Base-by-base conservation (phyloP, 352 stramenopile genomes). In the Phytopythium cucurbitacearum region DNA sequence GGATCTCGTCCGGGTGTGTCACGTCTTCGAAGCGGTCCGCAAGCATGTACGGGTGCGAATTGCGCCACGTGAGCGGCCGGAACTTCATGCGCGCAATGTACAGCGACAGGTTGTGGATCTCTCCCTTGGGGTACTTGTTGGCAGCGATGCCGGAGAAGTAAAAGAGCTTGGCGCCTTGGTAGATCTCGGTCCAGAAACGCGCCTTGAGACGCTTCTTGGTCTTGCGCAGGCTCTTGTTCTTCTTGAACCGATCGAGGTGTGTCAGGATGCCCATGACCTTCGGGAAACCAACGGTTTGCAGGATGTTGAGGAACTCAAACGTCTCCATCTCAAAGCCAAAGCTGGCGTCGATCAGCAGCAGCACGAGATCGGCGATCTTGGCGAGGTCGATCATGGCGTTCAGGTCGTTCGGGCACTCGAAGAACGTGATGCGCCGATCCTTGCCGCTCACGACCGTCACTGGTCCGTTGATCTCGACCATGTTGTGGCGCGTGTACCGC, bases 281-380 rank as follows among this genome's bases (percentile, higher is more conserved):
- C 13, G 92, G 92, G 58, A 95, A 95, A 0, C 84, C 85, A 0
- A 85, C 71, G 33, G 89, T 76, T 74, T 99, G 97, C 8, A 99
- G 83, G 56, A 99, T 97, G 71, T 99, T 99, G 7, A 99, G 85
- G 66, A 99, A 99, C 80, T 99, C 98, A 56, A 99, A 99, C 11
- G 97, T 99, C 73, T 99, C 97, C 97, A 99, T 99, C 67, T 99
- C 97, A 67, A 99, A 99, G 7, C 98, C 98, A 64, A 99, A 99
- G 63, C 96, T 99, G n/a, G 96, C 97, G 85, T 99, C 97, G 38
- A 99, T 96, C 34, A 98, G 91, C 12, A 99, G 69, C 39, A 99
- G 67, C 15, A 99, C 97, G 5, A 99, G 76, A 66, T 99, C 98
- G 0, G 97, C 97, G 46, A 99, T 93, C 73, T 99, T 99, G 59